Evolutionary conservation across 176 grass and related monocot species (phyloP), one percentile per base, ranked within the genome.

Genomic region (Aegilops speltoides): DNA sequence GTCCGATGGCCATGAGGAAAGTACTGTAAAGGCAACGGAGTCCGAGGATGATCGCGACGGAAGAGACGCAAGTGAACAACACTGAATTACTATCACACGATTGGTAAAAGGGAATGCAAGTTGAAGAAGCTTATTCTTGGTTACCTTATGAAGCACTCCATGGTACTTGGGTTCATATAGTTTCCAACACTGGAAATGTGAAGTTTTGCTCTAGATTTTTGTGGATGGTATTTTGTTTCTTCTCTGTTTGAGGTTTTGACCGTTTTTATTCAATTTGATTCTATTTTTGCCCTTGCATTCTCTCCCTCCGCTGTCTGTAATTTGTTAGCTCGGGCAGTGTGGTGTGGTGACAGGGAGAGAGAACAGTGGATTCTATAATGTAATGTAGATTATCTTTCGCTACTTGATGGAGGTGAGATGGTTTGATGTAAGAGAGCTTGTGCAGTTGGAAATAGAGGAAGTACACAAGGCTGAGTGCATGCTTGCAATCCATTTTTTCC

Each of bases 161-260:
- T 26, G 62, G 46, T 25, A 63, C 46, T 84, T 45, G 28, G 3
- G 61, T 77, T 94, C 59, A 65, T 67, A 88, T 81, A 86, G 20
- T 73, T 84, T 76, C 45, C 79, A 87, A 23, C 78, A n/a, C 61
- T 71, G 15, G 69, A 79, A 34, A 74, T 87, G 61, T 68, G 72
- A 80, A 83, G 88, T 93, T 93, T 93, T 93, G 84, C 38, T 77
- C 23, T 85, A 87, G 83, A 86, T 82, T 90, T 68, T 89, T 86
- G 79, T 81, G 88, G 68, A 88, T 87, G 84, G 10, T n/a, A 0
- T 56, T 84, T 19, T 45, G 84, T 81, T 34, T 86, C 43, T 45
- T 17, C 67, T 57, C 66, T 2, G n/a, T 75, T 81, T 83, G 54
- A 32, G 76, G 68, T 88, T 91, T 92, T 86, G 62, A 67, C 36